Percentiles rank a stretch among this genome's conserved stretches.
Evolutionary conservation across 2,329 filamentous ascomycete genomes (phyloP).

Genomic region (Curvularia verruculosa): DNA sequence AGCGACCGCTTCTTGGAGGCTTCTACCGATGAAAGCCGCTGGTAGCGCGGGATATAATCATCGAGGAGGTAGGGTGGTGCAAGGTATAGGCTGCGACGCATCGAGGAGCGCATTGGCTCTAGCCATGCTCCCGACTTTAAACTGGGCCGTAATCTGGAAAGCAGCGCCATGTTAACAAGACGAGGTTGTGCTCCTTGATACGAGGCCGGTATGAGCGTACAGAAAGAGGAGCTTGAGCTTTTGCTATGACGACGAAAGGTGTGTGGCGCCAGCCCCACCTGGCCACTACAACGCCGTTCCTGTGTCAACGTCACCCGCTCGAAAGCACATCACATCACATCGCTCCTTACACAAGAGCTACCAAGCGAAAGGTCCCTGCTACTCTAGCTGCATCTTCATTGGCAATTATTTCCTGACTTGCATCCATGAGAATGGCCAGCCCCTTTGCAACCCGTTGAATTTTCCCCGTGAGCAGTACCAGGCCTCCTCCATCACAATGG

Average conservation of each 20-base stretch:
- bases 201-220: not conserved
- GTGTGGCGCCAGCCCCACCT: constrained; percentile 8
- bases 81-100: constrained; percentile 54
- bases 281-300: not conserved
- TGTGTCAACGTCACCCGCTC: not conserved
- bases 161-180: constrained; percentile 4
- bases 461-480: not conserved
- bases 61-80: constrained; percentile 72
- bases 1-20: constrained; percentile 73
- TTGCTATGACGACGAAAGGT: not conserved
- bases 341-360: not conserved
- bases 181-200: not conserved
- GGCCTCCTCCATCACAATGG: not conserved
- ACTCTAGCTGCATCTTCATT: too few species aligned
- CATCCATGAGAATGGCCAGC: constrained; percentile 21
- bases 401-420: not conserved
- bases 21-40: constrained; percentile 69
- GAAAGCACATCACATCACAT: not conserved
- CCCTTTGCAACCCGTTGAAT: not conserved
- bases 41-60: constrained; percentile 75
- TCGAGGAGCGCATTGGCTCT: not conserved
- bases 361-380: not conserved
- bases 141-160: constrained; percentile 21
- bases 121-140: constrained; percentile 2
- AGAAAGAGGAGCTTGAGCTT: not conserved